Base-by-base conservation (phyloP, 1,284 basidiomycete species). In the Erythrobasidium hasegawianum region DNA sequence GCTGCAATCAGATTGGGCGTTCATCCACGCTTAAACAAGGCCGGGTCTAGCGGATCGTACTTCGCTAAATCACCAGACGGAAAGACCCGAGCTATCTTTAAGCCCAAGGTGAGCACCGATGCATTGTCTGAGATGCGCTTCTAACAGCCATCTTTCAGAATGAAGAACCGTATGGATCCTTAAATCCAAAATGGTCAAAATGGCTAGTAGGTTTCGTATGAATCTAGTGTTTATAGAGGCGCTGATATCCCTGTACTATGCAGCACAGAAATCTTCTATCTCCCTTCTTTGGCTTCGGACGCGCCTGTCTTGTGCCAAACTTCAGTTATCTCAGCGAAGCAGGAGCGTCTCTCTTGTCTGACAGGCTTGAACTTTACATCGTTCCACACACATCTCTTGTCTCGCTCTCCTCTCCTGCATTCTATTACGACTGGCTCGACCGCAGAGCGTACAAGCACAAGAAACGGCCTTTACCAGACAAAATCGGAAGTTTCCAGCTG, bases 341-440 rank as follows among this genome's bases (percentile, higher is more conserved):
- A 59, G 70, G 43, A 24, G 92, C 91, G 16, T 93, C 89, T 3
- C 78, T 92, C 49, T 79, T 96, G 10, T 91, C 94, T 73, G 81
- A 83, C 59, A 83, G 89, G 13, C 81, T 96, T 33, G 79, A 83
- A 38, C 79, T 92, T 4, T 78, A 87, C 72, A 88, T 96, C 67
- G 92, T 96, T 2, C 92, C 92, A 40, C 84, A 84, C 26, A 95
- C 92, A 0, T 85, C 90, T 72, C 81, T 95, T 0, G 89, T 90
- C 26, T 86, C 87, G 0, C 80, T 95, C 39, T 87, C 88, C 13
- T 90, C 87, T 73, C 70, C 90, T 84, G 87, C 88, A 3, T 92
- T 92, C 78, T 92, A 88, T 77, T 93, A 92, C 72, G 88, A 90
- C 75, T 93, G 89, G 88, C 79, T 90, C 47, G 90, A 92, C 72